Conservation (phyloP, 1,284 basidiomycete genomes). For the Phellopilus nigrolimitatus region DNA sequence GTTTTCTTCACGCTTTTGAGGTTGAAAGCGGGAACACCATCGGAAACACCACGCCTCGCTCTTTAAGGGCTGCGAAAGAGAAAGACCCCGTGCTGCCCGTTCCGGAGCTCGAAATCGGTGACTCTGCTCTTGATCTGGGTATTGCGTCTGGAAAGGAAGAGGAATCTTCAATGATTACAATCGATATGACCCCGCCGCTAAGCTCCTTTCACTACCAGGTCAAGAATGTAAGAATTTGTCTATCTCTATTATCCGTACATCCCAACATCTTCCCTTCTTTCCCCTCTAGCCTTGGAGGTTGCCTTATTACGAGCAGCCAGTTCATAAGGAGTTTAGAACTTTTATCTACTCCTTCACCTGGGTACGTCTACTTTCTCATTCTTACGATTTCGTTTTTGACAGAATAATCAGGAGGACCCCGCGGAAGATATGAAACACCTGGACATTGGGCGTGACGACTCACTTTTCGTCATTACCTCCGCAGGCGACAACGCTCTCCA, state of each 20-base stretch:
- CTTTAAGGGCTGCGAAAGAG: slow-evolving; percentile 33
- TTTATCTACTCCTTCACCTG: slow-evolving; percentile 76
- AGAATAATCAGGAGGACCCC: slow-evolving; percentile 58
- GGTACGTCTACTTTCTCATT: slow-evolving; percentile 36
- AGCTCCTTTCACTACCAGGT: slow-evolving; percentile 77
- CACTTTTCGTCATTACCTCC: slow-evolving; percentile 73
- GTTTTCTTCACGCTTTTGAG: slow-evolving; percentile 62
- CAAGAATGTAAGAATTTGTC: slow-evolving; percentile 40
- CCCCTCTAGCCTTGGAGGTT: slow-evolving; percentile 58
- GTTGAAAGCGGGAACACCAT: slow-evolving; percentile 67
- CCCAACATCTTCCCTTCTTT: slow-evolving; percentile 6
- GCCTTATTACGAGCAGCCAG: slow-evolving; percentile 72
- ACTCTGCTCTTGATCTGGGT: slow-evolving; percentile 31
- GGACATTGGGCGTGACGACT: slow-evolving; percentile 56
- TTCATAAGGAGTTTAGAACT: slow-evolving; percentile 74
- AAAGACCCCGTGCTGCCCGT: slow-evolving; percentile 26
- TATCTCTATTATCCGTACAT: slow-evolving; percentile 6
- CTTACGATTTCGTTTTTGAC: not conserved
- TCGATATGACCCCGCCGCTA: slow-evolving; percentile 53
- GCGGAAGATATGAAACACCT: slow-evolving; percentile 71
- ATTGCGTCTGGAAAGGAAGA: slow-evolving; percentile 24
- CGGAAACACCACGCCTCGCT: slow-evolving; percentile 43
- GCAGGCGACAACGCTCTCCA: slow-evolving; percentile 83
- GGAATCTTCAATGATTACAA: slow-evolving; percentile 22
- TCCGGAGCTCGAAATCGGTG: slow-evolving; percentile 39